Conservation (phyloP, 345 rosid species). For the Odontarrhena argentea region DNA sequence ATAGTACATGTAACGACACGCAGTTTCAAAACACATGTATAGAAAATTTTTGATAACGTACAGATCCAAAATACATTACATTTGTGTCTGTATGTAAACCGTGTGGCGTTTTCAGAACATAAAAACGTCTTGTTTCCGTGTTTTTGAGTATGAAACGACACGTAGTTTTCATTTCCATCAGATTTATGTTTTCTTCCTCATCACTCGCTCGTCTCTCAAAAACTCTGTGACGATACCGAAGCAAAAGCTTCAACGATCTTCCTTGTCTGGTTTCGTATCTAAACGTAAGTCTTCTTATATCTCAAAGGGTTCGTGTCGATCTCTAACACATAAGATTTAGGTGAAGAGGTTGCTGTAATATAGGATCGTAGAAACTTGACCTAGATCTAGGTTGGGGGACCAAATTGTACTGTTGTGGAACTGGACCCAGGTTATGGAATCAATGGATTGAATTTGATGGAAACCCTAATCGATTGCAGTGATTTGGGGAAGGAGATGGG, state of each 20-base stretch:
- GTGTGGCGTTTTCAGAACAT: not conserved
- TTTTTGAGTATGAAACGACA: slow-evolving; percentile 5
- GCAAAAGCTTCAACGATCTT: slow-evolving; percentile 25
- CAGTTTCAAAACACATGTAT: too few relatives aligned
- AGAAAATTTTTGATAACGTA: too few relatives aligned
- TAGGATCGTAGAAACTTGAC: slow-evolving; percentile 2
- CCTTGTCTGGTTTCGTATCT: not conserved
- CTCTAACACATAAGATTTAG: not conserved
- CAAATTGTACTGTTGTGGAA: not conserved
- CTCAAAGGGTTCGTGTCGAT: not conserved
- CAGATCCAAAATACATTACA: too few relatives aligned
- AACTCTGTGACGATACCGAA: slow-evolving; percentile 14
- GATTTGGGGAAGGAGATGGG: slow-evolving; percentile 49
- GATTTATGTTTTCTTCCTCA: slow-evolving; percentile 10
- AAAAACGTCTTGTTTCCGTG: slow-evolving; percentile 16
- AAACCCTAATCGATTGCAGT: slow-evolving; percentile 17
- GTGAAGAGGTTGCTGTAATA: not conserved
- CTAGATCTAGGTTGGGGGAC: slow-evolving; percentile 31
- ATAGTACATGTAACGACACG: too few relatives aligned
- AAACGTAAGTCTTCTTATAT: slow-evolving; percentile 12
- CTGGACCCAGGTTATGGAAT: not conserved
- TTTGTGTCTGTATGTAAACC: not conserved
- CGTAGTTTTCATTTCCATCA: not conserved
- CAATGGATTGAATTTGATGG: not conserved
- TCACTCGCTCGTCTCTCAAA: not conserved